Percentiles rank a stretch among this genome's conserved stretches.
These are phyloP conservation scores for Candida adriatica DNA, from an alignment of 805 yeast species.

Conservation along the genomic window DNA sequence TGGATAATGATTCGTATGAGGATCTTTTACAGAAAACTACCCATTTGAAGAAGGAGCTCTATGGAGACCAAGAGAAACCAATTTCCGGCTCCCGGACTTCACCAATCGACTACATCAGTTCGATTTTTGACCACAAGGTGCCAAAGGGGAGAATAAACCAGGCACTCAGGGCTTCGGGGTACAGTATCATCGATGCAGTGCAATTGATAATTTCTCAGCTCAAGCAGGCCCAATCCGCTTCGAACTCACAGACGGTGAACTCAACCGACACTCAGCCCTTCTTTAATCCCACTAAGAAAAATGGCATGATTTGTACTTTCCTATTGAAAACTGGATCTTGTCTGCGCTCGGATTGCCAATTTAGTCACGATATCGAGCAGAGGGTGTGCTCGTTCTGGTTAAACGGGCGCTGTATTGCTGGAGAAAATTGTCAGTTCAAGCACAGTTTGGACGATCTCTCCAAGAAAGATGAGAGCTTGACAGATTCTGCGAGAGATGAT, in stretches of 20 bases:
- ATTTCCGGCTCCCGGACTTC: slow-evolving; percentile 11
- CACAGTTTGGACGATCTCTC: slow-evolving; percentile 24
- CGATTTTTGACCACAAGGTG: slow-evolving; percentile 26
- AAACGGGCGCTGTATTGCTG: slow-evolving; percentile 36
- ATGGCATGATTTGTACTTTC: slow-evolving; percentile 33
- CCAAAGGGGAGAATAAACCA: slow-evolving; percentile 29
- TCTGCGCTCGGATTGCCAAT: slow-evolving; percentile 37
- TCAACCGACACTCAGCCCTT: slow-evolving; percentile 3
- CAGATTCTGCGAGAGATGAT: not conserved
- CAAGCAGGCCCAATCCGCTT: slow-evolving; percentile 8
- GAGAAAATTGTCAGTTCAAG: slow-evolving; percentile 33
- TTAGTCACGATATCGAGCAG: slow-evolving; percentile 36
- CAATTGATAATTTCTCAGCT: slow-evolving; percentile 15
- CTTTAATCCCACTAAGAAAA: slow-evolving; percentile 9
- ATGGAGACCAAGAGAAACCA: slow-evolving; percentile 10
- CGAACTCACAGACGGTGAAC: not conserved
- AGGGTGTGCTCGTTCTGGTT: slow-evolving; percentile 42
- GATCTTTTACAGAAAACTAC: slow-evolving; percentile 16
- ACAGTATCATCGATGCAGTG: slow-evolving; percentile 26
- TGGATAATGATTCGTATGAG: slow-evolving; percentile 10
- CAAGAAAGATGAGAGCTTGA: not conserved
- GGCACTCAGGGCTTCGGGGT: slow-evolving; percentile 30
- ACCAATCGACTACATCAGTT: slow-evolving; percentile 32
- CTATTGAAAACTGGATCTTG: slow-evolving; percentile 35
- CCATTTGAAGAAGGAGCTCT: slow-evolving; percentile 15